phyloP scores from a whole-genome alignment of 768 basidiomycete species.

The Suillus lakei region DNA sequence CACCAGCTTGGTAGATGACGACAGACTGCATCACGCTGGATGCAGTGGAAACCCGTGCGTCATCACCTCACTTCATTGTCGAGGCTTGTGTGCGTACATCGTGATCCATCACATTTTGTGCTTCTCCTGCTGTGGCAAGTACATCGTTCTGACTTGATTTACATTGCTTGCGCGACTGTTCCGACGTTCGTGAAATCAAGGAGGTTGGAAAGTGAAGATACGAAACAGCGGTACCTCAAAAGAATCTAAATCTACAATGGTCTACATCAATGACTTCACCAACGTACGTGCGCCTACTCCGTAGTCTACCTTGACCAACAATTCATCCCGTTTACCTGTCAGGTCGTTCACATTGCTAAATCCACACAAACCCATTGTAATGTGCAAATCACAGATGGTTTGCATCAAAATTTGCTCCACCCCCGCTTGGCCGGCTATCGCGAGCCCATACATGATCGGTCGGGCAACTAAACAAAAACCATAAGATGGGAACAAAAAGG shows the following conservation, averaged over 20 bases:
- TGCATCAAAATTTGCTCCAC: conserved; percentile 52
- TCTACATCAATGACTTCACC: neutral
- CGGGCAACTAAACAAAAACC: conserved; percentile 38
- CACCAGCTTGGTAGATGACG: neutral
- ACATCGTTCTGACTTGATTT: neutral
- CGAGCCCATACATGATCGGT: conserved; percentile 52
- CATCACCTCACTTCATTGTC: neutral
- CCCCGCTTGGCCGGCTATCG: conserved; percentile 51
- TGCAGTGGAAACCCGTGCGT: neutral
- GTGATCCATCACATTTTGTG: neutral
- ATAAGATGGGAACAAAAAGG: neutral
- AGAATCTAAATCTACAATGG: neutral
- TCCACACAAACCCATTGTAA: conserved; percentile 49
- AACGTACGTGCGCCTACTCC: neutral
- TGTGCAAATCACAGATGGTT: conserved; percentile 47
- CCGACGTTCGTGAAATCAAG: neutral
- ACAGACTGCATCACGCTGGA: neutral
- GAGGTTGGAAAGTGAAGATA: neutral
- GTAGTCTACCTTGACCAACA: conserved; percentile 42
- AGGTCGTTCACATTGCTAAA: conserved; percentile 42
- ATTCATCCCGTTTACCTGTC: conserved; percentile 38
- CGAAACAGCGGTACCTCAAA: neutral
- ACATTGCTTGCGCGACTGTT: neutral
- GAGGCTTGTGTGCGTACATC: neutral
- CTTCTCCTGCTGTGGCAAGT: neutral